Base-by-base conservation (phyloP, 352 stramenopile species). In the Hyaloperonospora brassicae region DNA sequence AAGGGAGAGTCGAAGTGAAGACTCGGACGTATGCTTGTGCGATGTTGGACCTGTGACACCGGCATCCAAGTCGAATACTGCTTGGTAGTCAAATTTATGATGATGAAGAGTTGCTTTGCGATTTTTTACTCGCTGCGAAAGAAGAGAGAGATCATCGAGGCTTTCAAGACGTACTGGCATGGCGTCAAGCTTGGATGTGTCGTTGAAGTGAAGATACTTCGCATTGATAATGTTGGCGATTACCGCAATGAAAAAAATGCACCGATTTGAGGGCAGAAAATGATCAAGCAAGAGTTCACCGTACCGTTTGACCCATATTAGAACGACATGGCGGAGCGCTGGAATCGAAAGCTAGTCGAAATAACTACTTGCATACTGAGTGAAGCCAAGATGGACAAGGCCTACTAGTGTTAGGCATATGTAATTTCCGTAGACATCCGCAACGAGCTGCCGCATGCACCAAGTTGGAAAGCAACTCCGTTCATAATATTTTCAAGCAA, bases 61-160 rank as follows among this genome's bases (percentile, higher is more conserved):
- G 10, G 40, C 40, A 45, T 45, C 40, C 40, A 45, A 45, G 21
- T 45, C 40, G 7, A n/a, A n/a, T 45, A 45, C 40, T 5, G 40
- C 14, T 45, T 23, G 9, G 40, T 45, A 2, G 21, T 25, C 3
- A 45, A 8, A 24, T 45, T 45, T n/a, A 9, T 45, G n/a, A 45
- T 25, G 40, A 25, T 25, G 21, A 45, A 45, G 27, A 45, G 40
- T 10, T n/a, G 40, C 12, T 45, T 25, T 25, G 21, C 14, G 10
- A 45, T 25, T 2, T 24, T 24, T 23, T 22, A 45, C 36, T 10
- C n/a, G 14, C n/a, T 42, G 36, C 14, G 39, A 10, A 44, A 44
- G 39, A 44, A 44, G 14, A 44, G 39, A 9, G 14, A 44, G 10
- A 17, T 44, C 13, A 22, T 8, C 14, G 39, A 44, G 6, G 14